A percentile compares a stretch with the other conserved stretches of the same genome.
phyloP scores from a whole-genome alignment of 2,329 filamentous ascomycete genomes.

The Exophiala alcalophila region DNA sequence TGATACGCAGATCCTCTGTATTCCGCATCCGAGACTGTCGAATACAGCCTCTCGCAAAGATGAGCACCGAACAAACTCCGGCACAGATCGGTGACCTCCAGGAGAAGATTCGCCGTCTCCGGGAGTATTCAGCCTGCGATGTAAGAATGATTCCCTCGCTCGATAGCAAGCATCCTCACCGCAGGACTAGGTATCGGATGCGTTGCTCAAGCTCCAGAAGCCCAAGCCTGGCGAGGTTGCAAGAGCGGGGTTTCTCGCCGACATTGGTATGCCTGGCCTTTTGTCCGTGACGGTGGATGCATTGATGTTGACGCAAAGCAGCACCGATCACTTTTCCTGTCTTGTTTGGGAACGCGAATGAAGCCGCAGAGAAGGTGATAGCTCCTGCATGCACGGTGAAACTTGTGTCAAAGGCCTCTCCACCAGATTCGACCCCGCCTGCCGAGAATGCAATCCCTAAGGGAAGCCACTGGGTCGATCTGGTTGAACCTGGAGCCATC shows the following conservation, averaged over 20 bases:
- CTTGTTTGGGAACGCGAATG: slow-evolving; percentile 1
- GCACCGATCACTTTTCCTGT: slow-evolving; percentile 12
- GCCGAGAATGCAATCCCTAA: slow-evolving; percentile 52
- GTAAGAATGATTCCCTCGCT: slow-evolving; percentile 30
- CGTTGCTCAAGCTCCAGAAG: slow-evolving; percentile 64
- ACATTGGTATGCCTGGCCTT: slow-evolving; percentile 49
- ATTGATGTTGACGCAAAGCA: slow-evolving; percentile 14
- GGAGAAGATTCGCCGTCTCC: slow-evolving; percentile 34
- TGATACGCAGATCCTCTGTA: not conserved
- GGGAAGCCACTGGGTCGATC: slow-evolving; percentile 67
- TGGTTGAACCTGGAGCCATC: slow-evolving; percentile 58
- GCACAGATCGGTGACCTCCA: slow-evolving; percentile 29
- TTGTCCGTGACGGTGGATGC: too few relatives aligned
- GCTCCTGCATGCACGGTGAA: slow-evolving; percentile 45
- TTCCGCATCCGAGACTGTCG: not conserved
- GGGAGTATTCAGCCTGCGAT: slow-evolving; percentile 45
- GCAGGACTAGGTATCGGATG: slow-evolving; percentile 63
- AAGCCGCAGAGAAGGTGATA: slow-evolving; percentile 33
- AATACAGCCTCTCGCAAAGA: not conserved
- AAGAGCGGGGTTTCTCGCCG: slow-evolving; percentile 64
- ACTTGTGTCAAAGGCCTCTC: slow-evolving; percentile 52
- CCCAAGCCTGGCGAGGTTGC: slow-evolving; percentile 45
- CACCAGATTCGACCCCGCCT: slow-evolving; percentile 33
- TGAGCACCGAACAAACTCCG: not conserved
- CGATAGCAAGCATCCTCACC: slow-evolving; percentile 6